These are phyloP conservation scores for Rachicladosporium sp. DNA, from an alignment of 2,329 filamentous ascomycete genomes.

Conservation along the genomic window DNA sequence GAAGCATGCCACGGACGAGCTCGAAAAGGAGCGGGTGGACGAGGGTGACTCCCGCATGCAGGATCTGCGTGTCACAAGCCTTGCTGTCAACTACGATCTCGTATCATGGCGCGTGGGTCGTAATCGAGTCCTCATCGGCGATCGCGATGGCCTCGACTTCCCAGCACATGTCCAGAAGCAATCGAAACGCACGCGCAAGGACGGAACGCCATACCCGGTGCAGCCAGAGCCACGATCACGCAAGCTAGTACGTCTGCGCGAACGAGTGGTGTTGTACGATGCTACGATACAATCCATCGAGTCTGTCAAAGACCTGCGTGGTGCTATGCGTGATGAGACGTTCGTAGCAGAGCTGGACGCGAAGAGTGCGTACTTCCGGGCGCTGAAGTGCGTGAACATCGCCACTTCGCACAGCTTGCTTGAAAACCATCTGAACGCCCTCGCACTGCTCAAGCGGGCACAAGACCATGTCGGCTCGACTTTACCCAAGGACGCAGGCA, in stretches of 20 bases:
- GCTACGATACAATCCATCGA: conserved; percentile 83
- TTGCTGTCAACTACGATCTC: conserved; percentile 86
- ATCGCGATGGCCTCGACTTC: conserved; percentile 60
- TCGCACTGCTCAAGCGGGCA: conserved; percentile 72
- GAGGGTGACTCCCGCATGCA: conserved; percentile 83
- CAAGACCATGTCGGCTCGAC: conserved; percentile 30
- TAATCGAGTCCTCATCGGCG: conserved; percentile 78
- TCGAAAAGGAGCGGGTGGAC: conserved; percentile 69
- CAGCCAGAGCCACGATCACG: conserved; percentile 59
- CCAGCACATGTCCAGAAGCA: conserved; percentile 42
- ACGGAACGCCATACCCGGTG: conserved; percentile 32
- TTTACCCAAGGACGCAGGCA: no score
- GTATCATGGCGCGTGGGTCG: conserved; percentile 91
- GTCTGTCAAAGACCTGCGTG: conserved; percentile 76
- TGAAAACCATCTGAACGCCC: conserved; percentile 59
- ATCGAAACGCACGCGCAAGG: conserved; percentile 37
- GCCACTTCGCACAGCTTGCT: conserved; percentile 72
- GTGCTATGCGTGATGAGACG: conserved; percentile 72
- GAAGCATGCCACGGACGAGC: conserved; percentile 83
- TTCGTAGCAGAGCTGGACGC: conserved; percentile 69
- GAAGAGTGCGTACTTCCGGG: conserved; percentile 72
- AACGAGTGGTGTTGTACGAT: conserved; percentile 82
- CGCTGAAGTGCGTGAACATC: conserved; percentile 78
- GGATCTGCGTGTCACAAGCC: conserved; percentile 79
- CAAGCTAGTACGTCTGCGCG: conserved; percentile 68